A percentile compares a stretch with the other conserved stretches of the same genome.
phyloP scores from a whole-genome alignment of 2,329 filamentous ascomycete genomes.

The Colletotrichum gigasporum region DNA sequence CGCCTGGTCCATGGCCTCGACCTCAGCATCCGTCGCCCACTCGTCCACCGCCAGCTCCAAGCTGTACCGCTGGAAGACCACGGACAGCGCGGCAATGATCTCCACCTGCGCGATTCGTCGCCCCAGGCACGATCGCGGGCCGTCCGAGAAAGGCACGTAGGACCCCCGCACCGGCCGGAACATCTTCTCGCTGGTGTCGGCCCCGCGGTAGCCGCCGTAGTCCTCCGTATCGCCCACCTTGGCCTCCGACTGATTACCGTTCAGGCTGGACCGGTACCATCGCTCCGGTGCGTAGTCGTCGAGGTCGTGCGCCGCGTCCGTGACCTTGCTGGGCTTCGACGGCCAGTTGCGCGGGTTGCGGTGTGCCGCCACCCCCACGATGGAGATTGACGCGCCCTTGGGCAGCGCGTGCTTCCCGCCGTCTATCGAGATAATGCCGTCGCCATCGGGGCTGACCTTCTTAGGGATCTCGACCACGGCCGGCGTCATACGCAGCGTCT shows the following conservation, averaged over 20 bases:
- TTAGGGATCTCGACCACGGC: conserved; percentile 80
- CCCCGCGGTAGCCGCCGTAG: conserved; percentile 66
- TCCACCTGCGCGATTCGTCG: conserved; percentile 69
- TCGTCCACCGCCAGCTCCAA: conserved; percentile 76
- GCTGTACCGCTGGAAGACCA: conserved; percentile 67
- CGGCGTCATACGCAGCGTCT: conserved; percentile 78
- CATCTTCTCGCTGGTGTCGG: conserved; percentile 69
- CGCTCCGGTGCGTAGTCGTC: conserved; percentile 77
- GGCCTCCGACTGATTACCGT: conserved; percentile 35
- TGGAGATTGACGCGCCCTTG: conserved; percentile 60
- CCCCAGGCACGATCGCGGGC: conserved; percentile 66
- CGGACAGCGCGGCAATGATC: conserved; percentile 63
- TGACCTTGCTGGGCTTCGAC: conserved; percentile 54
- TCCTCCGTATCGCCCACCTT: conserved; percentile 50
- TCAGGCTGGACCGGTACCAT: conserved; percentile 64
- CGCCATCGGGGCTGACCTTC: conserved; percentile 55
- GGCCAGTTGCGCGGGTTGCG: conserved; percentile 81
- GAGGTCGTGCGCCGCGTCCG: conserved; percentile 61
- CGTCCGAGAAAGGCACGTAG: conserved; percentile 68
- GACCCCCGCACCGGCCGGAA: conserved; percentile 67
- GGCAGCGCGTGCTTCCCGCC: conserved; percentile 69
- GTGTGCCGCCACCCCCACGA: conserved; percentile 67
- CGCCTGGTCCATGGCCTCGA: conserved; percentile 56
- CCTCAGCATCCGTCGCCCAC: conserved; percentile 63
- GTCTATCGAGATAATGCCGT: conserved; percentile 67